A percentile compares a stretch with the other conserved stretches of the same genome.
phyloP scores from a whole-genome alignment of 257 asterid genomes.

The Solanum sejunctum region DNA sequence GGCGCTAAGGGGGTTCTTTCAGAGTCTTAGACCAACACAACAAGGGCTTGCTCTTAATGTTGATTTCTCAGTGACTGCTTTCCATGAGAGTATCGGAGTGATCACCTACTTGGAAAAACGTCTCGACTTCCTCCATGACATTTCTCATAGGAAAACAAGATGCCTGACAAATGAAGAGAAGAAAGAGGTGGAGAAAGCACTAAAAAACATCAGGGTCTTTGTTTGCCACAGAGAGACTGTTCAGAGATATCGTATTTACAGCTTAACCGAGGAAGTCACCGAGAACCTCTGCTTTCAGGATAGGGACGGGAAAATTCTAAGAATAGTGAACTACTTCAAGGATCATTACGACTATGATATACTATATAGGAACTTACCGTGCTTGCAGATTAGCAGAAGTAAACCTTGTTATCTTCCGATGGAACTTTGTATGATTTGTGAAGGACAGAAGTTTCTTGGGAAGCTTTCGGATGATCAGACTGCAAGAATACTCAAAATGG shows the following conservation, averaged over 20 bases:
- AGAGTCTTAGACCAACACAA: conserved; percentile 83
- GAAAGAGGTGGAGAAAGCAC: conserved; percentile 60
- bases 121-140: conserved; percentile 44
- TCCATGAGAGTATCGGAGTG: conserved; percentile 88
- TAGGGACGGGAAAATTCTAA: conserved; percentile 51
- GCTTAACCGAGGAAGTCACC: conserved; percentile 58
- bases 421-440: conserved; percentile 94
- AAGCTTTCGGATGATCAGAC: conserved; percentile 94
- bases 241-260: conserved; percentile 62
- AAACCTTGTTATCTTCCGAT: conserved; percentile 85
- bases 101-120: conserved; percentile 66
- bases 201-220: conserved; percentile 73
- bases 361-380: conserved; percentile 60
- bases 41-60: conserved; percentile 93
- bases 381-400: conserved; percentile 82
- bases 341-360: conserved; percentile 77
- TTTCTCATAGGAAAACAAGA: conserved; percentile 25
- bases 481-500: conserved; percentile 65
- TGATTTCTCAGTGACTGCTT: conserved; percentile 87
- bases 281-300: conserved; percentile 69
- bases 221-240: conserved; percentile 81
- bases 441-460: conserved; percentile 96
- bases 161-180: conserved; percentile 42
- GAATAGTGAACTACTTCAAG: conserved; percentile 58
- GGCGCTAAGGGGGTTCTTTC: conserved; percentile 83